Percentiles rank a stretch among this genome's conserved stretches.
These are phyloP conservation scores for Xanthoparmelia taractica DNA, from an alignment of 495 filamentous ascomycete genomes.

Conservation along the genomic window DNA sequence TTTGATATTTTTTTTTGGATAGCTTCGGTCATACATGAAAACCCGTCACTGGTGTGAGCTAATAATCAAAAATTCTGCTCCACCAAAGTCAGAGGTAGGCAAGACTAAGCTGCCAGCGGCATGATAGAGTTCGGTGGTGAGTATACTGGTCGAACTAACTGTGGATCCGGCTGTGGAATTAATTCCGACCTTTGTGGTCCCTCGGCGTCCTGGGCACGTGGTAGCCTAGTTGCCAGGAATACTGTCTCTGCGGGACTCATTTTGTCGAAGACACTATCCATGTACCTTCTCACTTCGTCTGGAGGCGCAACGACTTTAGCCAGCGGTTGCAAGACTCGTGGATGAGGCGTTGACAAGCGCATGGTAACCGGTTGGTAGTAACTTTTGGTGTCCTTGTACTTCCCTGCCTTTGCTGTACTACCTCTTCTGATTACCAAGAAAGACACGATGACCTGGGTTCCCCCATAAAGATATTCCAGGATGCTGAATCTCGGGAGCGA, in stretches of 20 bases:
- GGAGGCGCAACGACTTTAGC: conserved; percentile 66
- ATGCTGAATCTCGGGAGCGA: conserved; percentile 82
- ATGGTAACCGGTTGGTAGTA: conserved; percentile 91
- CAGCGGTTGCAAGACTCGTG: conserved; percentile 64
- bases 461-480: conserved; percentile 56
- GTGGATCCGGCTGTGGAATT: conserved; percentile 1
- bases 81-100: not conserved
- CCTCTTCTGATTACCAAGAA: conserved; percentile 46
- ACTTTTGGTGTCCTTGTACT: conserved; percentile 45
- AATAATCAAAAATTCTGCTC: not conserved
- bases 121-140: conserved; percentile 20
- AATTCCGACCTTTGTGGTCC: conserved; percentile 4
- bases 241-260: conserved; percentile 23
- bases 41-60: not conserved
- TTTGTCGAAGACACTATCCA: conserved; percentile 71
- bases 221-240: conserved; percentile 22
- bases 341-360: conserved; percentile 55
- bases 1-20: not conserved
- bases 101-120: conserved; percentile 18
- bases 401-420: conserved; percentile 32
- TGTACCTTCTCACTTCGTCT: conserved; percentile 72
- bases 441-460: conserved; percentile 44
- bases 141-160: conserved; percentile 8
- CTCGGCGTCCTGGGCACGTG: conserved; percentile 9
- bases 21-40: not conserved